Evolutionary conservation across 352 stramenopile genomes (phyloP).

Genomic region (Phytophthora boehmeriae): DNA sequence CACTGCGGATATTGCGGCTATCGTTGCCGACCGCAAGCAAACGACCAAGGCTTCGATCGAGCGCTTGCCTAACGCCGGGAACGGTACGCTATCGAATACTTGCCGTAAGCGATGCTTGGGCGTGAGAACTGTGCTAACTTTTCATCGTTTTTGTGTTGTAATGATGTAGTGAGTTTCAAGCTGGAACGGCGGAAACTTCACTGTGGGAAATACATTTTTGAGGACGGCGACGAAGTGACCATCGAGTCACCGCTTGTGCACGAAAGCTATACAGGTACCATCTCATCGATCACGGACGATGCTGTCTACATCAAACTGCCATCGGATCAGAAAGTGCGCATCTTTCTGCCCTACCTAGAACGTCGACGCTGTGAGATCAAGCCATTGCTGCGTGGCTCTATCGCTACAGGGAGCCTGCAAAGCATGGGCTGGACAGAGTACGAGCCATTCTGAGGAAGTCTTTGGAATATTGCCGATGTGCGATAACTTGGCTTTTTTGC

Average conservation of each 20-base stretch:
- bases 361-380: slow-evolving; percentile 67
- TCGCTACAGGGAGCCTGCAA: slow-evolving; percentile 53
- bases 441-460: slow-evolving; percentile 52
- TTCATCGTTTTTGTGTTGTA: slow-evolving; percentile 8
- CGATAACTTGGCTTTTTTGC: neutral
- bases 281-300: slow-evolving; percentile 74
- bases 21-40: slow-evolving; percentile 47
- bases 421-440: slow-evolving; percentile 66
- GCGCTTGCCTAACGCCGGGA: slow-evolving; percentile 29
- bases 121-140: slow-evolving; percentile 7
- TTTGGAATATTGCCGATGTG: too few relatives aligned
- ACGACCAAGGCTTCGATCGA: slow-evolving; percentile 29
- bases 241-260: slow-evolving; percentile 65
- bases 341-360: slow-evolving; percentile 62
- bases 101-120: neutral
- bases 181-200: slow-evolving; percentile 59
- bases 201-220: slow-evolving; percentile 77
- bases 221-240: slow-evolving; percentile 82
- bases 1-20: slow-evolving; percentile 57
- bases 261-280: slow-evolving; percentile 79
- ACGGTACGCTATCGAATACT: slow-evolving; percentile 28
- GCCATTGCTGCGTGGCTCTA: slow-evolving; percentile 58
- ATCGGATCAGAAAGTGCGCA: slow-evolving; percentile 67
- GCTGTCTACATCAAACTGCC: slow-evolving; percentile 74
- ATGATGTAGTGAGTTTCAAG: slow-evolving; percentile 54